Base-by-base conservation (phyloP, 1,139 yeast genomes). In the Scheffersomyces stambukii region DNA sequence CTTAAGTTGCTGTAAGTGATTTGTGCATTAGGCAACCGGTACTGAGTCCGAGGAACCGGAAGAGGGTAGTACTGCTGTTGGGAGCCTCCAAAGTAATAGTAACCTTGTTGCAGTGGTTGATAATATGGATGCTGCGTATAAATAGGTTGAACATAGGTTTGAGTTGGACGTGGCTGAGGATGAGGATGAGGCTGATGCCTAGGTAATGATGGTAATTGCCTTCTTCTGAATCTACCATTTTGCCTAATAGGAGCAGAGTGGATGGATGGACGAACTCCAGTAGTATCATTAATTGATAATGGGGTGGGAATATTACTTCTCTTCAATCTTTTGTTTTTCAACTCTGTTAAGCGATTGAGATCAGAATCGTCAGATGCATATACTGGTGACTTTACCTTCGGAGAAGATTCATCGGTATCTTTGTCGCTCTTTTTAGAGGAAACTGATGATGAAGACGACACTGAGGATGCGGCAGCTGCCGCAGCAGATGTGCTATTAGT, bases 281-380 rank as follows among this genome's bases (percentile, higher is more conserved):
- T 15, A 24, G 17, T 25, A 12, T 27, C 33, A 10, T 25, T 29
- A 3, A 64, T 45, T 27, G 53, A 53, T 25, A 70, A 50, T 1
- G 76, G 76, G 2, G 71, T 46, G 3, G 77, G 77, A 3, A 67
- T 56, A 31, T 64, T 64, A 19, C 52, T 54, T 35, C 77, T 54
- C 38, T 62, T 68, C 35, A 70, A 52, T 21, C 72, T 52, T 40
- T 67, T 67, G 1, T 40, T 23, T 18, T 36, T 37, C 4, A 33
- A 23, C 13, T 25, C 16, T 3, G 40, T 27, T 21, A 35, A 29
- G 25, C 35, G 21, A 14, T 23, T 29, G 5, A 39, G 21, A 16
- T 34, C 36, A 5, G 40, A 27, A 30, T 37, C 41, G 29, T 37
- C 43, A 17, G 41, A 24, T 8, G 40, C 36, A 28, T 35, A 39